Evolutionary conservation across 441 rosid genomes (phyloP), one percentile per base, ranked within the genome.

Genomic region (Melastoma candidum): DNA sequence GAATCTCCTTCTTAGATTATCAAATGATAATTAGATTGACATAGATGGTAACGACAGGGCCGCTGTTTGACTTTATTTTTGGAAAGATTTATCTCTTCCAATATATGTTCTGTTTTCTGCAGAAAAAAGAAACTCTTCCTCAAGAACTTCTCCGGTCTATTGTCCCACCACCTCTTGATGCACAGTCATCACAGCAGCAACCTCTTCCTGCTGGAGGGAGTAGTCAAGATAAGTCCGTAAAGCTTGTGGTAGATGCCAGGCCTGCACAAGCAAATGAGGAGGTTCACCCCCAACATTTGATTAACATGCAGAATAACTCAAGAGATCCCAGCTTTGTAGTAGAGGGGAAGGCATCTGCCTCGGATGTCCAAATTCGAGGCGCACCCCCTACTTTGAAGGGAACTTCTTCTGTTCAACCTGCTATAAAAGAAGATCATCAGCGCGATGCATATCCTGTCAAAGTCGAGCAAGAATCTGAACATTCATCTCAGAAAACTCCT

Each of bases 101-200:
- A 57, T 39, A 57, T 44, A 54, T 58, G 67, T 36, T 46, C 56
- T 11, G 56, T 74, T 72, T 55, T 59, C 79, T 90, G 97, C 90
- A 95, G 85, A 97, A 97, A 67, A 97, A 95, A 77, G 84, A 87
- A 58, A 76, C 83, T 53, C 92, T 90, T 57, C 99, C 98, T 8
- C 97, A 77, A 45, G 95, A 95, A 82, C 97, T 95, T 77, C 95
- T 87, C 67, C 82, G 59, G 71, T 89, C 95, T 71, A 95, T 95
- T 69, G 74, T 73, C 61, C 95, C 99, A 43, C 99, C 97, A 24
- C 84, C 87, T 52, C 87, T 95, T 70, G 98, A 90, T 63, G 48
- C 73, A 73, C 96, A 17, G 22, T 17, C 78, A 77, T 70, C 47
- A 63, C 92, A 73, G 61, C 83, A 72, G 61, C 77, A 72, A 58